Evolutionary conservation across 192 early-diverging fungal species (phyloP), one percentile per base, ranked within the genome.

Genomic region (Cladochytrium replicatum): DNA sequence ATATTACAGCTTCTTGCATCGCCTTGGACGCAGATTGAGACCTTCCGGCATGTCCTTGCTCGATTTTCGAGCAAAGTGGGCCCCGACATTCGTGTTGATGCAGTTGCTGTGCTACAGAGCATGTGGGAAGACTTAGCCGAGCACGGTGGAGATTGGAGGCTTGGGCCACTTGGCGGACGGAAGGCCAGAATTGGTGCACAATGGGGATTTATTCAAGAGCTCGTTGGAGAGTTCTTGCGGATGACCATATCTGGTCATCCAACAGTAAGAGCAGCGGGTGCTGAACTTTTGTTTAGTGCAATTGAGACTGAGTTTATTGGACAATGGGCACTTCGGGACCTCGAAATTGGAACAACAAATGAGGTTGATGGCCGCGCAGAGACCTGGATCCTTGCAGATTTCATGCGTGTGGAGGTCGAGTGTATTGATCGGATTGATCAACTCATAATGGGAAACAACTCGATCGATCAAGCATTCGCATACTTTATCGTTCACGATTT

Each of bases 41-140:
- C 61, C 3, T 79, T 75, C 51, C 46, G 64, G 1, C 77, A 78
- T 3, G 78, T 81, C 48, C 54, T 58, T 3, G 62, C 71, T 29
- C 64, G 81, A 21, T 63, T 75, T 1, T 55, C 77, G 3, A 69
- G 74, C 57, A 66, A 76, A 40, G 51, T 85, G 2, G 67, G 67
- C 3, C 69, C 75, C 21, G 84, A 83, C 53, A 68, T 82, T 26
- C 69, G 77, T 29, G 79, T 72, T 7, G 61, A 60, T 17, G 84
- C 68, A 13, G 69, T 66, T 6, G 68, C 68, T 39, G 17, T 77
- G 17, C 61, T 86, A 32, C 50, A 66, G 24, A 52, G 43, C 1
- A 62, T 80, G 41, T 86, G 83, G 83, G 55, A 67, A 44, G 41
- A 54, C 9, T 44, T 74, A 3, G 61, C 60, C 17, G 53, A 52